A percentile compares a stretch with the other conserved stretches of the same genome.
Conservation (phyloP, 495 filamentous ascomycete species). For the Aspergillus baeticus region DNA sequence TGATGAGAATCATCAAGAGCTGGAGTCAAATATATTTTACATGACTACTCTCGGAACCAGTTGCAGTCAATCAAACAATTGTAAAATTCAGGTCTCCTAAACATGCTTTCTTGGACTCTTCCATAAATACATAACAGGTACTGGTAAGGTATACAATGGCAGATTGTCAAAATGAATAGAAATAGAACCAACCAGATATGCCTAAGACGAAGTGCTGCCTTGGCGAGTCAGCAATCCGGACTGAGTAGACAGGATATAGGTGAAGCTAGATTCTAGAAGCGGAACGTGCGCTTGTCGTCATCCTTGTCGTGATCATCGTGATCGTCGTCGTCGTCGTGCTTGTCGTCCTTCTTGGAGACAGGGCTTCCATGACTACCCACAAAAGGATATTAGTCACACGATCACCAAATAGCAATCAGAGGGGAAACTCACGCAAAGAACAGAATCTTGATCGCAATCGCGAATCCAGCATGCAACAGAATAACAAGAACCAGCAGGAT, state of each 20-base stretch:
- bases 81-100: conserved; percentile 34
- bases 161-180: conserved; percentile 7
- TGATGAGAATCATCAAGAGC: conserved; percentile 43
- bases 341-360: conserved; percentile 51
- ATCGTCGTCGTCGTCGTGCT: conserved; percentile 26
- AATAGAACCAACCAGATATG: not conserved
- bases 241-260: not conserved
- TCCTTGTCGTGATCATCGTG: conserved; percentile 26
- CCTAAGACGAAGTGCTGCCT: conserved; percentile 18
- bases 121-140: conserved; percentile 12
- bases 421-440: conserved; percentile 74
- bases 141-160: not conserved
- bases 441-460: conserved; percentile 89
- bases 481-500: conserved; percentile 82
- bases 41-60: conserved; percentile 41
- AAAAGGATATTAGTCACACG: conserved; percentile 18
- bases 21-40: conserved; percentile 36
- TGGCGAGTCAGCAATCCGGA: conserved; percentile 21
- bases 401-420: not conserved
- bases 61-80: conserved; percentile 43
- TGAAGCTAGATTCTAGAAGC: conserved; percentile 7
- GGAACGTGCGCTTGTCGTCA: conserved; percentile 33
- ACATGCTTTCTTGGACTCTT: conserved; percentile 3
- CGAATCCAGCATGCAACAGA: conserved; percentile 78
- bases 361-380: conserved; percentile 59